Evolutionary conservation across 495 filamentous ascomycete genomes (phyloP).

Genomic region (Apiosordaria backusii): DNA sequence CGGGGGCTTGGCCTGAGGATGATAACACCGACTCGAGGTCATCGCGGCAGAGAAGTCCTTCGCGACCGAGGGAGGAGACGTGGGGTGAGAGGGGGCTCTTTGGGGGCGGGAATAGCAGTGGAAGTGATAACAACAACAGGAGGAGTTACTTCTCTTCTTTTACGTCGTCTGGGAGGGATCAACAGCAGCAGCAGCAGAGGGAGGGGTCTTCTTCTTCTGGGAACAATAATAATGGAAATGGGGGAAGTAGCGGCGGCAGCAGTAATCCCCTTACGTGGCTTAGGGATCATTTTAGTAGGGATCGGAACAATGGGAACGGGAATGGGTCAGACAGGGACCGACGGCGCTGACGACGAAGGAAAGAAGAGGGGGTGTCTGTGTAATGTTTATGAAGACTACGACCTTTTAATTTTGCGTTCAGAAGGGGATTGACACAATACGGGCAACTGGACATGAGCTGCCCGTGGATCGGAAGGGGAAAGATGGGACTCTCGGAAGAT

Average conservation of each 20-base stretch:
- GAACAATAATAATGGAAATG: not conserved
- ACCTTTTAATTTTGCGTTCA: not conserved
- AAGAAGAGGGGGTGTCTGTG: not conserved
- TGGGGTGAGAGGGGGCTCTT: no score
- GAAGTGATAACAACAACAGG: not conserved
- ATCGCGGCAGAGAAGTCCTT: not conserved
- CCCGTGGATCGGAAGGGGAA: no score
- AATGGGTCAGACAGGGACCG: not conserved
- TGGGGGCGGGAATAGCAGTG: not conserved
- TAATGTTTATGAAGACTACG: not conserved
- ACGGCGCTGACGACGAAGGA: not conserved
- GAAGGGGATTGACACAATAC: no score
- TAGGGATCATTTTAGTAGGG: slow-evolving; percentile 5
- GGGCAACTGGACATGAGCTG: no score
- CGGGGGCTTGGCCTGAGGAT: not conserved
- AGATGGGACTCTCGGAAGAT: no score
- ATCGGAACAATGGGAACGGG: not conserved
- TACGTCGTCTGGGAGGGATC: not conserved
- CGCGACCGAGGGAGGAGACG: not conserved
- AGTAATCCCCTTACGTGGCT: not conserved
- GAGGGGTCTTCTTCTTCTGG: not conserved
- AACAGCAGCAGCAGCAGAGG: not conserved
- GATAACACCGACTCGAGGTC: not conserved
- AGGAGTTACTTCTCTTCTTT: not conserved
- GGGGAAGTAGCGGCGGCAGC: not conserved